Conservation (phyloP, 2,329 filamentous ascomycete genomes). For the Botrytis galanthina region DNA sequence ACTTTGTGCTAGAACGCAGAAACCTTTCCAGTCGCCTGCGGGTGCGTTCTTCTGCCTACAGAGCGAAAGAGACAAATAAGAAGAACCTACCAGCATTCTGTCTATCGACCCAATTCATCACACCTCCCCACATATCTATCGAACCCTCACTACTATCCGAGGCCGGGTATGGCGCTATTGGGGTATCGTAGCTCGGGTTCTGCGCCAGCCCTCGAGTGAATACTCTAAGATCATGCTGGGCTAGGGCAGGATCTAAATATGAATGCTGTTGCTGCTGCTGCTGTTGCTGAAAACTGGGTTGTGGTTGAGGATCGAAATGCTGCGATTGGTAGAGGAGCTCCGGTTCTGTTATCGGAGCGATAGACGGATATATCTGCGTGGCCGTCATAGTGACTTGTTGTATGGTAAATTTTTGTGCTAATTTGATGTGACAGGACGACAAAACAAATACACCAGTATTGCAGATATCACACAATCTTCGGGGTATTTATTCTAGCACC, state of each 20-base stretch:
- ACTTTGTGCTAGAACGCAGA: neutral
- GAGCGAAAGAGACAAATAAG: neutral
- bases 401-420: neutral
- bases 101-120: slow-evolving; percentile 15
- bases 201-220: slow-evolving; percentile 2
- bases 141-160: slow-evolving; percentile 18
- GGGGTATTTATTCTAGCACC: neutral
- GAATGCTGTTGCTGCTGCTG: slow-evolving; percentile 6
- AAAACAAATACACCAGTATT: neutral
- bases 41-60: neutral
- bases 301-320: slow-evolving; percentile 8
- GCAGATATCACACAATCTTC: slow-evolving; percentile 12
- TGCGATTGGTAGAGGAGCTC: slow-evolving; percentile 9
- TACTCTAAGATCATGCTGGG: slow-evolving; percentile 6
- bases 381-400: slow-evolving; percentile 1
- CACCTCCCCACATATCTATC: slow-evolving; percentile 13
- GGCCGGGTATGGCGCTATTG: slow-evolving; percentile 17
- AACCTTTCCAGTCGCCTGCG: neutral
- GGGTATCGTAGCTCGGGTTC: slow-evolving; percentile 1
- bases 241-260: slow-evolving; percentile 15
- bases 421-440: neutral
- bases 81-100: neutral
- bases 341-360: slow-evolving; percentile 4
- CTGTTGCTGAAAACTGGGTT: slow-evolving; percentile 1
- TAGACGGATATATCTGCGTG: slow-evolving; percentile 17